Evolutionary conservation across 2,329 filamentous ascomycete species (phyloP).

Genomic region (Monilinia laxa): DNA sequence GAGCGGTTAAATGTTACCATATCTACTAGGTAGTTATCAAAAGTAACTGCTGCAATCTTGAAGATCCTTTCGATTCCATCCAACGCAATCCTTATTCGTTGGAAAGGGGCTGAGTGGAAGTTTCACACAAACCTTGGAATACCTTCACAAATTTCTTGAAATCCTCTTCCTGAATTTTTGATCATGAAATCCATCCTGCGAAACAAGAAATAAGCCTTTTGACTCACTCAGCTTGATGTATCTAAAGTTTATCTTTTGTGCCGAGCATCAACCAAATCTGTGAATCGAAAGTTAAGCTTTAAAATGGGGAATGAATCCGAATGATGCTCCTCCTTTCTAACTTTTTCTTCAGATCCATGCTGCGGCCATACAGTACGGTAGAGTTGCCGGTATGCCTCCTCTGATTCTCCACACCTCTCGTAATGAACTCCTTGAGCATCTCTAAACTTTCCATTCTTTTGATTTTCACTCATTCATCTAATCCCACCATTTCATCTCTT

Average conservation of each 20-base stretch:
- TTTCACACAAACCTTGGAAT: background rate
- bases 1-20: constrained; percentile 1
- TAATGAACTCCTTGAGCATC: background rate
- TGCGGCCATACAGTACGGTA: background rate
- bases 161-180: background rate
- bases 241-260: background rate
- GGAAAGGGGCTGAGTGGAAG: background rate
- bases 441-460: background rate
- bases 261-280: background rate
- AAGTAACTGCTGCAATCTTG: constrained; percentile 7
- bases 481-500: constrained; percentile 3
- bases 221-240: background rate
- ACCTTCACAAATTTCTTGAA: background rate
- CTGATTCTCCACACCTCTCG: background rate
- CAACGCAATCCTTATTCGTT: background rate
- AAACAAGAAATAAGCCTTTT: background rate
- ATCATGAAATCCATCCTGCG: background rate
- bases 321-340: background rate
- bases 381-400: background rate
- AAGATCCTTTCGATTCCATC: background rate
- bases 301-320: background rate
- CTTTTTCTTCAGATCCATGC: background rate
- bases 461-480: background rate
- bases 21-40: background rate
- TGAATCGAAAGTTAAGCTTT: background rate